Evolutionary conservation across 345 rosid genomes (phyloP), one percentile per base, ranked within the genome.

Genomic region (Psidium guajava): DNA sequence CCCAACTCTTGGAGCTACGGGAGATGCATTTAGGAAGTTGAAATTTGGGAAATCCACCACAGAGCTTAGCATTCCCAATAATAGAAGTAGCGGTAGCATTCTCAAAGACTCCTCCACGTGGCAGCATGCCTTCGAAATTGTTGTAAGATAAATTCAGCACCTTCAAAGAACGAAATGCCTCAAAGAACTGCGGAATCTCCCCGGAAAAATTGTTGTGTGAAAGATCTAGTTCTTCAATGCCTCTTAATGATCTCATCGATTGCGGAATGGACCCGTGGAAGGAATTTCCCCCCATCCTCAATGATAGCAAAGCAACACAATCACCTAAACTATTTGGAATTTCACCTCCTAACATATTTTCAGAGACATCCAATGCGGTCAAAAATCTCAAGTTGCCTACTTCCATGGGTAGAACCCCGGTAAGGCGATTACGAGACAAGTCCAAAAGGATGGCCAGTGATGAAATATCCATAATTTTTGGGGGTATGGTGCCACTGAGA

Each of bases 121-220:
- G 44, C 0, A 64, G 44, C 75, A 32, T 64, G 11, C 75, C 75
- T 32, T 16, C 11, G 4, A 64, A 64, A 64, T 85, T 56, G 73
- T 87, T 87, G 55, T 49, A 83, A 49, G 89, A 87, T 14, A 87
- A 57, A 82, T 87, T 83, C 7, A 87, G 52, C 18, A 42, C 8
- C 59, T 42, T 2, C 25, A 87, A 56, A 24, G 28, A 73, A 57
- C 15, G 25, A 14, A 87, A 40, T 49, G 16, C 52, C 49, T 6
- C 55, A 81, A 87, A 85, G n/a, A 55, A 81, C 5, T 25, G 1
- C 8, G 89, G 89, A 27, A 87, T 87, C 24, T 50, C 83, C 21
- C 86, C 86, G 1, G 54, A 36, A 82, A 88, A 49, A 14, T 64
- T 64, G 11, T 64, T 64, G 1, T 7, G 75, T 64, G 75, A 64